Conservation (phyloP, 192 early-diverging fungal species). For the Backusella tarrabulga region DNA sequence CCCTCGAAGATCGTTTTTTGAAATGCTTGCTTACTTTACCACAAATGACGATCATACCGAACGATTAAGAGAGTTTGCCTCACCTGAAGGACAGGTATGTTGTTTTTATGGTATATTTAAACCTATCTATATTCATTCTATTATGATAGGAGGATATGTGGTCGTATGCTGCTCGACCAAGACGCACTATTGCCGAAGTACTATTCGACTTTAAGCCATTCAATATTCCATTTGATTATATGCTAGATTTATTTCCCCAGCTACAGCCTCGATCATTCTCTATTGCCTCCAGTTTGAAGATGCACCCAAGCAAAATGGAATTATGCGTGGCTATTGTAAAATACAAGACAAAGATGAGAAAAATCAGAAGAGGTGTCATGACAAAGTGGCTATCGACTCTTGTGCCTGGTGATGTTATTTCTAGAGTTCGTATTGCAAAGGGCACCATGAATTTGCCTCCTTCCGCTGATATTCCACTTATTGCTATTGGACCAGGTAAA, state of each 20-base stretch:
- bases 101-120: neutral
- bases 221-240: constrained; percentile 70
- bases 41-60: constrained; percentile 65
- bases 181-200: constrained; percentile 81
- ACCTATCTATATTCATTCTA: neutral
- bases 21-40: constrained; percentile 81
- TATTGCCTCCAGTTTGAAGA: constrained; percentile 67
- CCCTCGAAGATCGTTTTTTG: constrained; percentile 90
- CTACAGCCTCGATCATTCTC: constrained; percentile 84
- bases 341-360: constrained; percentile 79
- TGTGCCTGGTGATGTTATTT: constrained; percentile 35
- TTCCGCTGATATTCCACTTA: constrained; percentile 51
- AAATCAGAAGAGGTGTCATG: constrained; percentile 77
- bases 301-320: constrained; percentile 56
- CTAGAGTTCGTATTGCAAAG: constrained; percentile 49
- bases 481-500: constrained; percentile 82
- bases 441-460: constrained; percentile 72
- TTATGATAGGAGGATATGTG: constrained; percentile 80
- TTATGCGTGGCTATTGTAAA: constrained; percentile 84
- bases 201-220: constrained; percentile 82
- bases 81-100: constrained; percentile 68
- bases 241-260: constrained; percentile 81
- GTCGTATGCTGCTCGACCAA: constrained; percentile 78
- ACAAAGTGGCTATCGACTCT: constrained; percentile 69
- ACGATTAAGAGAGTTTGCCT: constrained; percentile 78